Percentiles rank a stretch among this genome's conserved stretches.
phyloP scores from a whole-genome alignment of 352 stramenopile genomes.

The Globisporangium acanthophoron region DNA sequence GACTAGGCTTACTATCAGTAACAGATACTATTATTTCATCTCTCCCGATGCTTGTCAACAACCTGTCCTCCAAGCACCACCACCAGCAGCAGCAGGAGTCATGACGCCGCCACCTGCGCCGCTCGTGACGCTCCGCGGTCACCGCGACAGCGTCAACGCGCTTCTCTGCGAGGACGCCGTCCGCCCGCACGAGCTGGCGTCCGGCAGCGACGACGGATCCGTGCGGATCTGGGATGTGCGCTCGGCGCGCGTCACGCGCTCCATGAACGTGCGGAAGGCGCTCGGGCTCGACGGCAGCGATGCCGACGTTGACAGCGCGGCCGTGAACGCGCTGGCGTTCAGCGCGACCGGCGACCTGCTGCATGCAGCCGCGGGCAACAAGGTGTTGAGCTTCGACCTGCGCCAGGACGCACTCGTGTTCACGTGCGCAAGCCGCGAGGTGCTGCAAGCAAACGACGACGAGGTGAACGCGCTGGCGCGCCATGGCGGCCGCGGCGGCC shows the following conservation, averaged over 20 bases:
- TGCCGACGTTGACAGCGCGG: conserved; percentile 29
- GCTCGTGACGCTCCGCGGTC: conserved; percentile 47
- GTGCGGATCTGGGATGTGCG: conserved; percentile 70
- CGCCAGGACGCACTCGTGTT: conserved; percentile 53
- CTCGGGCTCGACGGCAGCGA: conserved; percentile 19
- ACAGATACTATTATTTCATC: no score
- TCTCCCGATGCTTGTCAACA: no score
- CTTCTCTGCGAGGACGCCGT: conserved; percentile 49
- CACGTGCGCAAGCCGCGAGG: conserved; percentile 37
- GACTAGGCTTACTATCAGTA: no score
- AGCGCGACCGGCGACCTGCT: conserved; percentile 34
- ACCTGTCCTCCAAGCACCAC: no score
- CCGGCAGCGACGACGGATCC: conserved; percentile 63
- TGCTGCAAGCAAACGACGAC: conserved; percentile 59
- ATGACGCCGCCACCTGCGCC: conserved; percentile 9
- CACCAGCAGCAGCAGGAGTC: no score
- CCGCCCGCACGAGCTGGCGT: conserved; percentile 49
- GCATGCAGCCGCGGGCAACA: conserved; percentile 52
- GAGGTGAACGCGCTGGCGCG: conserved; percentile 63
- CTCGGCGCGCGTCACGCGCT: conserved; percentile 45
- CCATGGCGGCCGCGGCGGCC: conserved; percentile 38
- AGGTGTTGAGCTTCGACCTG: conserved; percentile 67
- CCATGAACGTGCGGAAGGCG: conserved; percentile 56
- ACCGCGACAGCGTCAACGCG: conserved; percentile 52
- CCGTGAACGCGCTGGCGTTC: conserved; percentile 68